Percentiles rank a stretch among this genome's conserved stretches.
These are phyloP conservation scores for Lecanosticta acicola DNA, from an alignment of 2,329 filamentous ascomycete genomes.

Conservation along the genomic window DNA sequence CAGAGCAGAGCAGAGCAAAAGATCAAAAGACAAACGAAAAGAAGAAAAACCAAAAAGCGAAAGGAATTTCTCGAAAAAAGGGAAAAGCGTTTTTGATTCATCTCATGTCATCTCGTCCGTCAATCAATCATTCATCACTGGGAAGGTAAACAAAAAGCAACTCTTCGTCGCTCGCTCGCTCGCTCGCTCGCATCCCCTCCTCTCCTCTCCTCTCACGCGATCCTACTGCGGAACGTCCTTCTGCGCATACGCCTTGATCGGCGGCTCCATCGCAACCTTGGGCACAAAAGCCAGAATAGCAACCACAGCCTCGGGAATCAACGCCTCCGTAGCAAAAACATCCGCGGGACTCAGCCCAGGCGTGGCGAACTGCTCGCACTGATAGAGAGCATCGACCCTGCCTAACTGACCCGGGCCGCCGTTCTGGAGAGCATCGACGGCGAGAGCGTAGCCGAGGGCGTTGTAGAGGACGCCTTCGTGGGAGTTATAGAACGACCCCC, in stretches of 20 bases:
- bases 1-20: no score
- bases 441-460: constrained; percentile 40
- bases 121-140: no score
- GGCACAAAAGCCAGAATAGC: constrained; percentile 32
- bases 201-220: no score
- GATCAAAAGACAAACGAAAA: no score
- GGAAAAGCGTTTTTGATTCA: no score
- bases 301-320: constrained; percentile 36
- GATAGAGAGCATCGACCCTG: constrained; percentile 34
- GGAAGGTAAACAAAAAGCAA: no score
- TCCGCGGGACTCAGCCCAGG: constrained; percentile 38
- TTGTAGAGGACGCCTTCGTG: constrained; percentile 48
- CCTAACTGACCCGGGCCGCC: constrained; percentile 39
- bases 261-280: constrained; percentile 37
- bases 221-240: constrained; percentile 18
- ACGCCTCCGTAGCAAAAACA: constrained; percentile 39
- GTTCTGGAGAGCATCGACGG: constrained; percentile 45
- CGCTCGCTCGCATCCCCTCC: no score
- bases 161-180: no score
- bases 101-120: no score
- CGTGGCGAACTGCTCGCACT: constrained; percentile 36
- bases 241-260: constrained; percentile 37
- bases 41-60: no score
- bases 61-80: no score
- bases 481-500: constrained; percentile 41